phyloP scores from a whole-genome alignment of 78 protist genomes.

The Cavenderia fasciculata region DNA sequence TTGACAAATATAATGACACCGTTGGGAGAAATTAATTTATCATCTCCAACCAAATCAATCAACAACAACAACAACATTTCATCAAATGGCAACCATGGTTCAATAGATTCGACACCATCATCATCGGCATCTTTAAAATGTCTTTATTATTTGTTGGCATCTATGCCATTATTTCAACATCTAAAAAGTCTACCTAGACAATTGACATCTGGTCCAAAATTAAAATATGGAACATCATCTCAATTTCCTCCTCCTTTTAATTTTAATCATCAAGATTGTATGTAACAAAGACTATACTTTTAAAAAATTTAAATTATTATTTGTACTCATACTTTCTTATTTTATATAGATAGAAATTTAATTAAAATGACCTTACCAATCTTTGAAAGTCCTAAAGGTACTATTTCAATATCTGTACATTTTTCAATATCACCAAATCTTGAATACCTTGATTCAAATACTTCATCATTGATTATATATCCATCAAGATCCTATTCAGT shows the following conservation, averaged over 20 bases:
- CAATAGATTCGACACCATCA: not conserved
- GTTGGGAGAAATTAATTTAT: not conserved
- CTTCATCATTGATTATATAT: conserved; percentile 19
- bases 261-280: conserved; percentile 26
- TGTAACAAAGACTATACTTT: not conserved
- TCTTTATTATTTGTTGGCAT: conserved; percentile 26
- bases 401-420: conserved; percentile 43
- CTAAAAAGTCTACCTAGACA: conserved; percentile 5
- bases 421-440: conserved; percentile 29
- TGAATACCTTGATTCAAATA: not conserved
- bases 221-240: conserved; percentile 53
- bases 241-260: conserved; percentile 61
- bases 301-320: not conserved
- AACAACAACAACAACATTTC: not conserved
- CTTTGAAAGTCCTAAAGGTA: conserved; percentile 35
- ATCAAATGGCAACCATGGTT: not conserved
- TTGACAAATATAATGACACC: not conserved
- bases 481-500: conserved; percentile 64
- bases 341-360: not conserved
- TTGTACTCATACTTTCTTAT: not conserved
- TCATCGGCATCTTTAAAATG: conserved; percentile 26
- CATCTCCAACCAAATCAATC: not conserved
- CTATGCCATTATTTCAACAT: conserved; percentile 38
- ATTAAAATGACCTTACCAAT: conserved; percentile 55
- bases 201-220: not conserved